Base-by-base conservation (phyloP, 805 yeast genomes). In the Zygosaccharomyces bailii region DNA sequence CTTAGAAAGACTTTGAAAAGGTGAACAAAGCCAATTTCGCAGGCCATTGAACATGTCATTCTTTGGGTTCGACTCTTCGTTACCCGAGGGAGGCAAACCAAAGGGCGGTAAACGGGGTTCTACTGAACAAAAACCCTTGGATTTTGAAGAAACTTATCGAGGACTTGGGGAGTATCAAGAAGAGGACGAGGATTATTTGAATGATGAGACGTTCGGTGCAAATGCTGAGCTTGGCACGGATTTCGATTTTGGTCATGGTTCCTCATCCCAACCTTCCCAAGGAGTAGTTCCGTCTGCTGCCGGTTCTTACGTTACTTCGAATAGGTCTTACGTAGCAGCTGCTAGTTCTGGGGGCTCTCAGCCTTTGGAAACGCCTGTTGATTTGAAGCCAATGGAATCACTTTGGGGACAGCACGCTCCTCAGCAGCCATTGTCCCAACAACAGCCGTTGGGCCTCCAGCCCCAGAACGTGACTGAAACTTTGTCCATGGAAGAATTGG, bases 71-170 rank as follows among this genome's bases (percentile, higher is more conserved):
- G 66, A 65, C 42, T 17, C 63, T 13, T 39, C 59, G 3, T 38
- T 39, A 19, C 56, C 58, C 9, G 27, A 41, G 5, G 35, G 43
- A 18, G 41, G 44, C 17, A 21, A 30, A 5, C 31, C 35, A 5
- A 45, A 46, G 20, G 35, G 41, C 20, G 27, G 45, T 9, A 41
- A 40, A 13, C 27, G 31, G 30, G 27, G 34, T 9, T 34, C 43
- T n/a, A 39, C 39, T 21, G 48, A 44, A 20, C 54, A 47, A 8
- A 57, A 56, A 55, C 69, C 76, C 7, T 72, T 78, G 61, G 89
- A 86, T 60, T 88, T 87, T 60, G 95, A 88, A 56, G 95, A 88
- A 25, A 81, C 91, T 14, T 86, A 85, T 63, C 86, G 80, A 44
- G 90, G 91, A 2, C 73, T 83, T 44, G 95, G 87, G 4, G 86